phyloP scores from a whole-genome alignment of 2,329 filamentous ascomycete species.

The Cladosporium sp. region DNA sequence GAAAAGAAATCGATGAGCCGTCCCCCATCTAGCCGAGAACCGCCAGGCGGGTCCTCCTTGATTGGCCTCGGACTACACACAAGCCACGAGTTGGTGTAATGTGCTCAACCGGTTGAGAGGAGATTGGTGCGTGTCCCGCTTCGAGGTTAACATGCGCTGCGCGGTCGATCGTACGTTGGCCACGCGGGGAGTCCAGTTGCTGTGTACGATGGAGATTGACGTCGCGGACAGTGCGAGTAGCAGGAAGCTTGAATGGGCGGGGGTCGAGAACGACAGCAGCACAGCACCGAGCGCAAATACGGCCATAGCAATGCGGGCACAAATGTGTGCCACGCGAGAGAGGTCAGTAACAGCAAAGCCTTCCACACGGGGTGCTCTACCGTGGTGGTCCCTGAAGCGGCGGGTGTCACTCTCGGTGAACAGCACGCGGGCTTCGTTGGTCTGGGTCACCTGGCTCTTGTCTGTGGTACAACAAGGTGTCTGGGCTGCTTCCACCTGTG shows the following conservation, averaged over 20 bases:
- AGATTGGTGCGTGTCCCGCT: background rate
- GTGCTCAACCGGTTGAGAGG: background rate
- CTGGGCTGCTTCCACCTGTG: background rate
- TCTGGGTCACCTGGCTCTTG: background rate
- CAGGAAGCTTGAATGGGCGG: background rate
- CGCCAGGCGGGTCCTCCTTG: too few species aligned
- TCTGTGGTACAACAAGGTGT: background rate
- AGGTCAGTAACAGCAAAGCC: background rate
- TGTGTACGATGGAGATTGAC: background rate
- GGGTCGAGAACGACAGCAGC: background rate
- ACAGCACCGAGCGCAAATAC: background rate
- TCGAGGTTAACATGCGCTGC: background rate
- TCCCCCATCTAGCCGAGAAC: too few species aligned
- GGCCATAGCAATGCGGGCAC: background rate
- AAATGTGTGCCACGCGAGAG: background rate
- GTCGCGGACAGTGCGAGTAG: background rate
- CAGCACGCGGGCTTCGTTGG: background rate
- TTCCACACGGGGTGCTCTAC: background rate
- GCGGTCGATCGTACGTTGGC: background rate
- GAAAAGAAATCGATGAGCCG: too few species aligned
- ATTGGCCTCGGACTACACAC: background rate
- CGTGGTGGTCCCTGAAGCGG: slow-evolving; percentile 8
- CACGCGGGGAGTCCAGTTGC: background rate
- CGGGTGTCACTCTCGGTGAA: slow-evolving; percentile 12
- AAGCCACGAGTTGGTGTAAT: background rate